A percentile compares a stretch with the other conserved stretches of the same genome.
Evolutionary conservation across 768 basidiomycete genomes (phyloP).

Genomic region (Lentinula aciculospora): DNA sequence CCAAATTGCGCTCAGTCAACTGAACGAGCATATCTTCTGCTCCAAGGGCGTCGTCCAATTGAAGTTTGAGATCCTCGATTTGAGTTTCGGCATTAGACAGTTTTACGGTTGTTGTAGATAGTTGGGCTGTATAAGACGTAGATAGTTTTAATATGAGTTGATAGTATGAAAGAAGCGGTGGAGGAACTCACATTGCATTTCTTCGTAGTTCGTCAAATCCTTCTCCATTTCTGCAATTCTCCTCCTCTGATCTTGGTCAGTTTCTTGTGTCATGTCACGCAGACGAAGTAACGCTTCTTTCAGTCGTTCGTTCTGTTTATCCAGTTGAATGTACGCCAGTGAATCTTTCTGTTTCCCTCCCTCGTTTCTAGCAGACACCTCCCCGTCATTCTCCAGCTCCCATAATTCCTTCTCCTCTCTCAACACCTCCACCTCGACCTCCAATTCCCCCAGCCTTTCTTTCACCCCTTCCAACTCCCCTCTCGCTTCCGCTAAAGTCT

Average conservation of each 20-base stretch:
- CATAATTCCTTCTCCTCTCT: conserved; percentile 42
- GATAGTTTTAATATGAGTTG: no score
- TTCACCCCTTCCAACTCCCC: conserved; percentile 71
- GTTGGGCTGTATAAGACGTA: conserved; percentile 23
- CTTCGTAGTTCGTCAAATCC: conserved; percentile 44
- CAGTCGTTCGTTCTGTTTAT: conserved; percentile 93
- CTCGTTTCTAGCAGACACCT: neutral
- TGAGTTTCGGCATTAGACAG: conserved; percentile 86
- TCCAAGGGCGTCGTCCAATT: conserved; percentile 91
- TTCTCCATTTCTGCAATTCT: conserved; percentile 87
- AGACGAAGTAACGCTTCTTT: conserved; percentile 93
- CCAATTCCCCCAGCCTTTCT: conserved; percentile 71
- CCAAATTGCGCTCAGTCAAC: conserved; percentile 89
- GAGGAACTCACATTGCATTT: conserved; percentile 6
- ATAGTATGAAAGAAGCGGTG: no score
- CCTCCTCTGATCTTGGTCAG: conserved; percentile 76
- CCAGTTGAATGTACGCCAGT: conserved; percentile 58
- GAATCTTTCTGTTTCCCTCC: conserved; percentile 14
- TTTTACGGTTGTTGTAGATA: conserved; percentile 57
- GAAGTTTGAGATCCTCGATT: conserved; percentile 89
- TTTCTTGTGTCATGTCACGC: conserved; percentile 84
- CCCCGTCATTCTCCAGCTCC: neutral
- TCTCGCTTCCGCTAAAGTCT: conserved; percentile 83
- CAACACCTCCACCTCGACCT: conserved; percentile 80
- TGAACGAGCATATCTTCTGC: conserved; percentile 96